phyloP scores from a whole-genome alignment of 306 rosid genomes.

The Vigna radiata region DNA sequence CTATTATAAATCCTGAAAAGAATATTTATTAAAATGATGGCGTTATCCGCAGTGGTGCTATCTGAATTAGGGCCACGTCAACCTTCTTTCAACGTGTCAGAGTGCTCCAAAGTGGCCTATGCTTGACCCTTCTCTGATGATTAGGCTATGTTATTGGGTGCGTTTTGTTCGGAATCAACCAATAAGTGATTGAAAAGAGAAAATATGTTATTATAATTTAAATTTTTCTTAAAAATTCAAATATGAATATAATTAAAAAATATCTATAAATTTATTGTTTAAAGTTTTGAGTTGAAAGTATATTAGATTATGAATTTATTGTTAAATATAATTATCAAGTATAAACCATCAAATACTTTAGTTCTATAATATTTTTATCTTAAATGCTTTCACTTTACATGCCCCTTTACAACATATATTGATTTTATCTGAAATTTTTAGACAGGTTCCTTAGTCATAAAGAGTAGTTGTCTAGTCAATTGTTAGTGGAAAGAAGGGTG shows the following conservation, averaged over 20 bases:
- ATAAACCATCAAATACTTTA: too few relatives aligned
- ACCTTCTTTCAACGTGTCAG: not conserved
- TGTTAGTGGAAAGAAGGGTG: slow-evolving; percentile 11
- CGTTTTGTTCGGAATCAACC: too few relatives aligned
- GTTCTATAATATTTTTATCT: not conserved
- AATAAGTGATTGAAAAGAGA: not conserved
- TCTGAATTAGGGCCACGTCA: slow-evolving; percentile 1
- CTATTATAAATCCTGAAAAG: too few relatives aligned
- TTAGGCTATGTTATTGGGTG: not conserved
- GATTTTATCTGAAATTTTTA: not conserved
- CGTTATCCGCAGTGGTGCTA: too few relatives aligned
- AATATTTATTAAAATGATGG: too few relatives aligned
- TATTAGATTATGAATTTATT: too few relatives aligned
- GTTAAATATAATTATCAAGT: too few relatives aligned
- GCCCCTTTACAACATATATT: not conserved
- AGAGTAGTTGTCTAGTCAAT: slow-evolving; percentile 10
- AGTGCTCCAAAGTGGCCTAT: too few relatives aligned
- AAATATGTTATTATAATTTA: not conserved
- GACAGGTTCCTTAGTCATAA: slow-evolving; percentile 23
- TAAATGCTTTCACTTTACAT: not conserved
- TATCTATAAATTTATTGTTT: too few relatives aligned
- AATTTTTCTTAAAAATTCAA: too few relatives aligned
- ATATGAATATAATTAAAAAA: too few relatives aligned
- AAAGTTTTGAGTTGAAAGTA: too few relatives aligned
- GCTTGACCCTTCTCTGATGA: not conserved